These are phyloP conservation scores for Flaveria brownii DNA, from an alignment of 129 eudicot genomes.

Conservation along the genomic window DNA sequence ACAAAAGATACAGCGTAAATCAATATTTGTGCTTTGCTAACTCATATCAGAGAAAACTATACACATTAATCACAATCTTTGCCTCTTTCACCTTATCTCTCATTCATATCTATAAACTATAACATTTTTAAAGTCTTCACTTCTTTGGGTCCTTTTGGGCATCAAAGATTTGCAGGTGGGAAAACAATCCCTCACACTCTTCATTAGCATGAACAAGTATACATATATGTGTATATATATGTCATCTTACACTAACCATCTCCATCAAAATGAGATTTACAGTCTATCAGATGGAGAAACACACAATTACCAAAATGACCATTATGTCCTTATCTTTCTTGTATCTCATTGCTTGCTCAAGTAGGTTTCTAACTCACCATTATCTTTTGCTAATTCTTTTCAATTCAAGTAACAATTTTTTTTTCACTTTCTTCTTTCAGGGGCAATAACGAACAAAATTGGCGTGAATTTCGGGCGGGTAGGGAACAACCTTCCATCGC, in stretches of 20 bases:
- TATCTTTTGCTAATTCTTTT: not conserved
- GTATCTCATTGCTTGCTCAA: conserved; percentile 41
- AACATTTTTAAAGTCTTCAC: conserved; percentile 30
- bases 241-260: conserved; percentile 25
- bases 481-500: conserved; percentile 66
- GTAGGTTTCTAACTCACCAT: conserved; percentile 29
- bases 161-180: conserved; percentile 32
- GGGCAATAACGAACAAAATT: conserved; percentile 39
- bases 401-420: not conserved
- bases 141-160: conserved; percentile 29
- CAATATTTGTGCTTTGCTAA: not conserved
- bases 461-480: conserved; percentile 66
- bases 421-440: conserved; percentile 20
- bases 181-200: conserved; percentile 34
- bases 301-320: conserved; percentile 22
- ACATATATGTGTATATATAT: not conserved
- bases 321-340: conserved; percentile 39
- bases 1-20: not conserved
- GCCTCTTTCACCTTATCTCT: conserved; percentile 33
- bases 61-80: conserved; percentile 34
- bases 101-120: conserved; percentile 28
- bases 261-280: conserved; percentile 13
- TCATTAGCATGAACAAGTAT: conserved; percentile 23
- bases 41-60: conserved; percentile 18
- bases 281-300: conserved; percentile 27